A percentile compares a stretch with the other conserved stretches of the same genome.
Evolutionary conservation across 768 basidiomycete genomes (phyloP).

Genomic region (Boletus bicolor): DNA sequence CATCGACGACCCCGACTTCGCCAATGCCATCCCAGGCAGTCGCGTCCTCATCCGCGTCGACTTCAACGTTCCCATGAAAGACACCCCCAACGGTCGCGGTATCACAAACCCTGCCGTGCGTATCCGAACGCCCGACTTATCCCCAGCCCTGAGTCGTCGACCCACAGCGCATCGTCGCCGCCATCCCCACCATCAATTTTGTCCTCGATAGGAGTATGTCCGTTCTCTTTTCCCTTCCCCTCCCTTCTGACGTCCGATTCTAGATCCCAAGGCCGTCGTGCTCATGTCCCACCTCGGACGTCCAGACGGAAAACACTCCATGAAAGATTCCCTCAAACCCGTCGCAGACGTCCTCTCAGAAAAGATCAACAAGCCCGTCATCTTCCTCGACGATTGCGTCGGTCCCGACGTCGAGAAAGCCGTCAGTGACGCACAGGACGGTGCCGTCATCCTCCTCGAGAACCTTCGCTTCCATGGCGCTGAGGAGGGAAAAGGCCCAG

Average conservation of each 20-base stretch:
- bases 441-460: slow-evolving; percentile 87
- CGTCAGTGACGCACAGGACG: slow-evolving; percentile 54
- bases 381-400: slow-evolving; percentile 81
- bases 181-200: slow-evolving; percentile 92
- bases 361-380: slow-evolving; percentile 55
- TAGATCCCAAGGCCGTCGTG: slow-evolving; percentile 78
- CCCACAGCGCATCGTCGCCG: slow-evolving; percentile 89
- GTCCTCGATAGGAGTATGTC: slow-evolving; percentile 76
- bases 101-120: slow-evolving; percentile 96
- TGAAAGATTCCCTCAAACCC: slow-evolving; percentile 88
- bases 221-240: not conserved
- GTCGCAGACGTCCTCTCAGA: slow-evolving; percentile 65
- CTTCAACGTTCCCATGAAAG: slow-evolving; percentile 92
- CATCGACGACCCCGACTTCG: slow-evolving; percentile 70
- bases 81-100: slow-evolving; percentile 73
- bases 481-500: slow-evolving; percentile 96
- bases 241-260: not conserved
- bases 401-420: slow-evolving; percentile 81
- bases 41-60: slow-evolving; percentile 93
- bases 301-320: slow-evolving; percentile 86
- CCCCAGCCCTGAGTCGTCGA: slow-evolving; percentile 5
- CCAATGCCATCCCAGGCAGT: slow-evolving; percentile 68
- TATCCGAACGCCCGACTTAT: slow-evolving; percentile 20
- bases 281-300: slow-evolving; percentile 99
- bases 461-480: slow-evolving; percentile 98